Percentiles rank a stretch among this genome's conserved stretches.
Evolutionary conservation across 768 basidiomycete species (phyloP).

Genomic region (Termitomyces sp.): DNA sequence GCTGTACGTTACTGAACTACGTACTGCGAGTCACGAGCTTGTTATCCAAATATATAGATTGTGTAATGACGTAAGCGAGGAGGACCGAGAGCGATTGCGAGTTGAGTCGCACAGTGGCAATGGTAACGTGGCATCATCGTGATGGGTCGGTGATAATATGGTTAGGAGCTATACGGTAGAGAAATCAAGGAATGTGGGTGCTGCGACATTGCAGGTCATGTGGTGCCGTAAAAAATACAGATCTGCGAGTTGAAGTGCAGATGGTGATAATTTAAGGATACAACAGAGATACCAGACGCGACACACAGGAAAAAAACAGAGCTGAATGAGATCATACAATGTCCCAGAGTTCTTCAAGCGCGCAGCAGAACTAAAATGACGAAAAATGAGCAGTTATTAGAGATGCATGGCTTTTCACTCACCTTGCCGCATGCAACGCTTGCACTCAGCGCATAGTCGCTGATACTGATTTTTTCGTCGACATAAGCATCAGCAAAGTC

Average conservation of each 20-base stretch:
- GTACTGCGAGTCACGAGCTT: neutral
- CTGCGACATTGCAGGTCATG: neutral
- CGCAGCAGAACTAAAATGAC: constrained; percentile 73
- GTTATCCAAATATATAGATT: neutral
- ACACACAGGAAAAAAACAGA: neutral
- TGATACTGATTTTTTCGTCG: constrained; percentile 96
- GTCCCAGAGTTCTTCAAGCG: constrained; percentile 93
- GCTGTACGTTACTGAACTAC: neutral
- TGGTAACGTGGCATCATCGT: constrained; percentile 1
- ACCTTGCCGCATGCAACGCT: constrained; percentile 98
- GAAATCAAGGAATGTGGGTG: neutral
- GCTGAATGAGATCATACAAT: constrained; percentile 49
- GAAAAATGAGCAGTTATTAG: neutral
- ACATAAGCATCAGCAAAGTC: constrained; percentile 95
- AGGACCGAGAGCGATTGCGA: constrained; percentile 21
- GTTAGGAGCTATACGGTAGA: neutral
- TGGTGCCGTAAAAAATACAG: constrained; percentile 12
- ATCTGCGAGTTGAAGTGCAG: constrained; percentile 45
- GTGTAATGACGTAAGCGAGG: neutral
- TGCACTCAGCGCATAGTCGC: constrained; percentile 88
- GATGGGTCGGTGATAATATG: neutral
- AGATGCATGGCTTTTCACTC: neutral
- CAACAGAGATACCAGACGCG: constrained; percentile 9
- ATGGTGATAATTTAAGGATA: constrained; percentile 27
- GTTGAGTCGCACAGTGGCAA: constrained; percentile 27